These are phyloP conservation scores for Lunularia cruciata DNA, from an alignment of 225 moss, liverwort and hornwort species.

Conservation along the genomic window DNA sequence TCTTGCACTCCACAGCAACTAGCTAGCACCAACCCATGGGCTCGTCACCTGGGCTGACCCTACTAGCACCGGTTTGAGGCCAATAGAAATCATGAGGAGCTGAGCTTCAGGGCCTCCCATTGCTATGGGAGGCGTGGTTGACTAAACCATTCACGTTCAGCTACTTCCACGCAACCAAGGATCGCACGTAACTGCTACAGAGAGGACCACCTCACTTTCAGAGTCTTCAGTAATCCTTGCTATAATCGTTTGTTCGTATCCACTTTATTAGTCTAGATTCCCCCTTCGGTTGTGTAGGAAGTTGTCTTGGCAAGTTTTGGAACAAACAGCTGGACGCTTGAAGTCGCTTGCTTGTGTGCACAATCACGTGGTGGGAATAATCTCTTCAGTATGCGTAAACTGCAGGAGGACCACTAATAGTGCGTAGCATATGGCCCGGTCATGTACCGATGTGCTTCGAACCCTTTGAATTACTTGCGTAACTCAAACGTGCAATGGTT, in stretches of 20 bases:
- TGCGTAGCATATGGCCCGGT: no score
- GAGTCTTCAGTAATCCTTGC: not conserved
- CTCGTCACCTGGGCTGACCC: not conserved
- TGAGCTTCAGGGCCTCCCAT: not conserved
- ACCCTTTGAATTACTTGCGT: no score
- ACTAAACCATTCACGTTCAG: not conserved
- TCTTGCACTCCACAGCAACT: not conserved
- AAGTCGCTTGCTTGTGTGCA: not conserved
- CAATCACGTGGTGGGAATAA: no score
- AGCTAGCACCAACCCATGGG: not conserved
- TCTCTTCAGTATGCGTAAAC: no score
- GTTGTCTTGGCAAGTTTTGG: not conserved
- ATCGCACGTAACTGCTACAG: not conserved
- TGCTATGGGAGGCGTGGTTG: not conserved
- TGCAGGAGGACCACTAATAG: no score
- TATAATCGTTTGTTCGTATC: not conserved
- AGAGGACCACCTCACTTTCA: not conserved
- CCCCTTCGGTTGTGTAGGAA: not conserved
- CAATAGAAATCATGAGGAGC: not conserved
- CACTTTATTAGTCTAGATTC: not conserved
- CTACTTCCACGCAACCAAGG: not conserved
- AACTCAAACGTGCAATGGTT: no score
- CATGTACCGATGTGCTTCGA: no score
- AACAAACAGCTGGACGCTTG: not conserved
- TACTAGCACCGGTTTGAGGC: not conserved